A percentile compares a stretch with the other conserved stretches of the same genome.
phyloP scores from a whole-genome alignment of 345 rosid genomes.

The Capsella bursapastoris region DNA sequence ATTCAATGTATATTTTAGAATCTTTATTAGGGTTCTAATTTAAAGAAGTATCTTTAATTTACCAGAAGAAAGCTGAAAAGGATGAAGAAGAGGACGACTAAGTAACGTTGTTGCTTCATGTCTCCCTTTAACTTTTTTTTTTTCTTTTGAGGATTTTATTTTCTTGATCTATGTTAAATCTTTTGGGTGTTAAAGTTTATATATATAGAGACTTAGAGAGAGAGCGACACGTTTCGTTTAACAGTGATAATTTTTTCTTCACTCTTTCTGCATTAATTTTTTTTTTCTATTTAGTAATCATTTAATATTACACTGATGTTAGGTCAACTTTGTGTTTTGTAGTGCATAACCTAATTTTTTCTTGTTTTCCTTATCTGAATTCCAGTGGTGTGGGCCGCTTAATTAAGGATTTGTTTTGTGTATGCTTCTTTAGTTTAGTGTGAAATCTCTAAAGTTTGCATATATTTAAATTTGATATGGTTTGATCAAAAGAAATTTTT shows the following conservation, averaged over 20 bases:
- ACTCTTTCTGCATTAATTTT: not conserved
- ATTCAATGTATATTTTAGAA: slow-evolving; percentile 1
- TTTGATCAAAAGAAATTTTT: not conserved
- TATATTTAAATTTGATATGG: not conserved
- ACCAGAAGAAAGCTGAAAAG: slow-evolving; percentile 43
- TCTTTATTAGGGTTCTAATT: slow-evolving; percentile 24
- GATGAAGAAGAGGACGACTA: slow-evolving; percentile 34
- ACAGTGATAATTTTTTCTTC: not conserved
- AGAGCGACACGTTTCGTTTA: not conserved
- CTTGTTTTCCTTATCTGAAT: not conserved
- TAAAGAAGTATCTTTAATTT: slow-evolving; percentile 2
- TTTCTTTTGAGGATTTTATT: slow-evolving; percentile 3
- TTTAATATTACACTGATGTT: not conserved
- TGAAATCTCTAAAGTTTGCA: not conserved
- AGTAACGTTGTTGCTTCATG: slow-evolving; percentile 43
- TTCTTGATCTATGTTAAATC: slow-evolving; percentile 37
- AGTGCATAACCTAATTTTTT: not conserved
- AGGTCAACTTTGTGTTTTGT: not conserved
- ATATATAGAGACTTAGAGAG: not conserved
- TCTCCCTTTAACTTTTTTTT: slow-evolving; percentile 29
- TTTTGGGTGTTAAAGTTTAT: slow-evolving; percentile 19
- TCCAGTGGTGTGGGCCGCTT: not conserved
- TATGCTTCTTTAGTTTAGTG: not conserved
- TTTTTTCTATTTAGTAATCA: not conserved
- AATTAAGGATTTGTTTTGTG: not conserved